Conservation (phyloP, 768 basidiomycete genomes). For the Lenzites betulinus region DNA sequence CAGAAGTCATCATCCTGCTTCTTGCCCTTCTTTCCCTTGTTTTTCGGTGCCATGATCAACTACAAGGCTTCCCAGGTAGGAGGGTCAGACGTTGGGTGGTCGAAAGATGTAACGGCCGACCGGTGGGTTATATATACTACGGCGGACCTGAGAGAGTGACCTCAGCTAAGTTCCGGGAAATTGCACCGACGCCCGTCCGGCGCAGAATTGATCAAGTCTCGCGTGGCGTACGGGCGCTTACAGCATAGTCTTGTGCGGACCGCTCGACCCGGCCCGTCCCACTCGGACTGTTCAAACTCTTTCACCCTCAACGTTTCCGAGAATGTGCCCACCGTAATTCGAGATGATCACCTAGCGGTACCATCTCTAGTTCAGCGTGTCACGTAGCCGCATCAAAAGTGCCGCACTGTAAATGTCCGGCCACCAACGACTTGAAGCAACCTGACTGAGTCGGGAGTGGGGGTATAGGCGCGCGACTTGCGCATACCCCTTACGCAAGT, state of each 20-base stretch:
- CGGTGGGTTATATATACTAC: constrained; percentile 3
- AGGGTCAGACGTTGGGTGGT: neutral
- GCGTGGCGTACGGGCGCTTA: constrained; percentile 4
- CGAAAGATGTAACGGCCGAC: neutral
- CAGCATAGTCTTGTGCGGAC: neutral
- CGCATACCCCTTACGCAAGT: no score
- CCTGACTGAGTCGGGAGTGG: no score
- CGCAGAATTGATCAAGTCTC: constrained; percentile 10
- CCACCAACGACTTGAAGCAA: no score
- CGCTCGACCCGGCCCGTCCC: neutral
- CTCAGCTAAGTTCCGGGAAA: constrained; percentile 8
- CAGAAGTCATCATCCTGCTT: constrained; percentile 80
- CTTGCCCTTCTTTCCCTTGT: constrained; percentile 88
- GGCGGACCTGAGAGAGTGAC: constrained; percentile 5
- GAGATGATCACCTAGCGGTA: no score
- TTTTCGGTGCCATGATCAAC: constrained; percentile 57
- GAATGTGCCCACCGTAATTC: no score
- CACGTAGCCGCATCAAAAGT: no score
- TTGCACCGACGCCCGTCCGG: constrained; percentile 11
- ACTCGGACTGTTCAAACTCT: no score
- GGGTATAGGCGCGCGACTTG: no score
- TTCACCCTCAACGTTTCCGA: no score
- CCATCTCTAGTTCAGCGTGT: no score
- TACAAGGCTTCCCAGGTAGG: neutral
- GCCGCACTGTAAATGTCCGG: no score